Conservation (phyloP, 78 protist genomes). For the Dictyostelium capitatum region DNA sequence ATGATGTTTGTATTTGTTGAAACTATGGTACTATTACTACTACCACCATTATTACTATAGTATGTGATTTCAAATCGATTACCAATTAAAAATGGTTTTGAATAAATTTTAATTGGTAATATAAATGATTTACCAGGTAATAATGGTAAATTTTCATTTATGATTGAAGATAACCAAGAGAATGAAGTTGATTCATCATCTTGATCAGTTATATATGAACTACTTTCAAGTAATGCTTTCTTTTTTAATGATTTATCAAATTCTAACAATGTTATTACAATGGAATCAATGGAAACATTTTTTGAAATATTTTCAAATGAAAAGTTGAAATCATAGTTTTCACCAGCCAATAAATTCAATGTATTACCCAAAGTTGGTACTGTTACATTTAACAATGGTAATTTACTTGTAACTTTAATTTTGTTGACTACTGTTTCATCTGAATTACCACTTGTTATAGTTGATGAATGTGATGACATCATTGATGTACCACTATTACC, state of each 20-base stretch:
- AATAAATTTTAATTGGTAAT: conserved; percentile 25
- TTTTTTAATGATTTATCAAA: conserved; percentile 43
- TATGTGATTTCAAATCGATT: conserved; percentile 37
- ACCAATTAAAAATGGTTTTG: conserved; percentile 43
- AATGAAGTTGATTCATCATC: conserved; percentile 36
- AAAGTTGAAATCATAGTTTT: not conserved
- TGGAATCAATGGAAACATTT: conserved; percentile 12
- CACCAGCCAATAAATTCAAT: conserved; percentile 51
- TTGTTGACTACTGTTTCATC: conserved; percentile 21
- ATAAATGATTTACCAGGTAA: conserved; percentile 40
- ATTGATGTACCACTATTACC: not conserved
- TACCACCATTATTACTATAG: not conserved
- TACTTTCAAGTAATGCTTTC: not conserved
- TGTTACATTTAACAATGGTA: conserved; percentile 29
- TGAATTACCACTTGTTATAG: not conserved
- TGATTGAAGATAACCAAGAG: conserved; percentile 6
- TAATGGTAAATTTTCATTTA: conserved; percentile 22
- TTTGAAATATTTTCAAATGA: conserved; percentile 53
- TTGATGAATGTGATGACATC: not conserved
- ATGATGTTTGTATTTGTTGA: not conserved
- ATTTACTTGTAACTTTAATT: not conserved
- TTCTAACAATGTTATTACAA: conserved; percentile 6
- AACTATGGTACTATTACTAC: not conserved
- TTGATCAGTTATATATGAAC: conserved; percentile 5
- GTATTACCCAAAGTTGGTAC: conserved; percentile 38